Base-by-base conservation (phyloP, 306 rosid genomes). In the Glycine soja region DNA sequence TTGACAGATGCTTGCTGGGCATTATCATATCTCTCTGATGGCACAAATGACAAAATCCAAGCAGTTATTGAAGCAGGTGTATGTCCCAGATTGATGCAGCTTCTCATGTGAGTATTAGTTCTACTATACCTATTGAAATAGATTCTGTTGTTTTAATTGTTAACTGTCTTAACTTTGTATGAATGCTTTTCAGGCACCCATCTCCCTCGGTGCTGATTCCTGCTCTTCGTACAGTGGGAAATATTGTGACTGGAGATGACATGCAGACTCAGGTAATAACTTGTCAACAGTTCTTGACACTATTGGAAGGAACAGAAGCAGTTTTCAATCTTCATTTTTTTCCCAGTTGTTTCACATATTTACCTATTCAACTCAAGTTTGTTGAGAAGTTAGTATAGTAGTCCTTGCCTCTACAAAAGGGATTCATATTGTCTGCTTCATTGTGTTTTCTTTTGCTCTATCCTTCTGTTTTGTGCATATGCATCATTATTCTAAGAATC, bases 181-280 rank as follows among this genome's bases (percentile, higher is more conserved):
- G 13, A 38, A 34, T 77, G 46, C 51, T 68, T 48, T 87, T 36
- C 82, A 93, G 97, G 70, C 94, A 93, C 66, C 97, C 91, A 69
- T 89, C 94, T 15, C 87, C 97, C 24, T 84, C 93, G 0, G 97
- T 91, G 73, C 87, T 93, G 32, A 84, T 93, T 74, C 97, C 97
- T 34, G 94, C 92, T 40, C 94, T 93, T 82, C 97, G 97, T 61
- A 86, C 97, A 4, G 92, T 88, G 40, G 97, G 97, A 82, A 93
- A 91, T 89, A 91, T 93, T 75, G 97, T 91, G 75, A 91, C 97
- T 5, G 97, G 97, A 65, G 97, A 93, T 89, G 97, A 91, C 79
- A 16, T 81, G 80, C 97, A 93, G 82, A 91, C 97, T 66, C 97
- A 93, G 94, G 97, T 93, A 88, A 66, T 62, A 47, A 51, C 54